A percentile compares a stretch with the other conserved stretches of the same genome.
Conservation (phyloP, 768 basidiomycete species). For the Polyporus arcularius region DNA sequence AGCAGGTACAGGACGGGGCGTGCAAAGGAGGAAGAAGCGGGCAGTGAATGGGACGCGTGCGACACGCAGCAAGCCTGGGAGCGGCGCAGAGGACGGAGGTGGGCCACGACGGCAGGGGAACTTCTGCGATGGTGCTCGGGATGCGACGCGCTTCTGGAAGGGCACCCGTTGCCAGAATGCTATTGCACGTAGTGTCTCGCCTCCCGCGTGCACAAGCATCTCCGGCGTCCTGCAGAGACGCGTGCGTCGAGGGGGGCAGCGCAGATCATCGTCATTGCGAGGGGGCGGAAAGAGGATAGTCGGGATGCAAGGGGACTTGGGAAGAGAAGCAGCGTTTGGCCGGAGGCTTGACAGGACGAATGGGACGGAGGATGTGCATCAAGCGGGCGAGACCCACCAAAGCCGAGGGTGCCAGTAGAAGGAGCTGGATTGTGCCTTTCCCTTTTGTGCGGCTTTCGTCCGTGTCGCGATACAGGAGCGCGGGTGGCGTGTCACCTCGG, state of each 20-base stretch:
- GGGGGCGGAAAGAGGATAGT: conserved; percentile 3
- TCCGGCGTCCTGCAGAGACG: neutral
- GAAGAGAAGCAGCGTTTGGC: neutral
- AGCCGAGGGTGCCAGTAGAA: neutral
- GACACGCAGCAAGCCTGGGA: neutral
- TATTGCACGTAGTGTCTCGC: conserved; percentile 1
- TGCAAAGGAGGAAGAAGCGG: neutral
- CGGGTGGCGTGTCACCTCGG: conserved; percentile 7
- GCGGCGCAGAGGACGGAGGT: conserved; percentile 9
- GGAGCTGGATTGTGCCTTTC: conserved; percentile 2
- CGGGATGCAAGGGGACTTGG: neutral
- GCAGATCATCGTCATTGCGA: conserved; percentile 18
- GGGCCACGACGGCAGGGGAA: conserved; percentile 11
- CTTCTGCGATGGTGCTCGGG: conserved; percentile 6
- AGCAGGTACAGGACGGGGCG: neutral
- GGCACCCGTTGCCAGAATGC: conserved; percentile 1
- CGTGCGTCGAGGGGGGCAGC: conserved; percentile 2
- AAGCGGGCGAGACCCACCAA: conserved; percentile 4
- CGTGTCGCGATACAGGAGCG: neutral
- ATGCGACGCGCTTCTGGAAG: conserved; percentile 8
- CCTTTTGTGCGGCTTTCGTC: conserved; percentile 8
- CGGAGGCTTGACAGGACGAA: conserved; percentile 3
- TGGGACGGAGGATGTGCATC: conserved; percentile 3
- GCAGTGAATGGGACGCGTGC: neutral
- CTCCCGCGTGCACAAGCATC: neutral